Percentiles rank a stretch among this genome's conserved stretches.
Conservation (phyloP, 352 stramenopile genomes). For the Pythium dissimile region DNA sequence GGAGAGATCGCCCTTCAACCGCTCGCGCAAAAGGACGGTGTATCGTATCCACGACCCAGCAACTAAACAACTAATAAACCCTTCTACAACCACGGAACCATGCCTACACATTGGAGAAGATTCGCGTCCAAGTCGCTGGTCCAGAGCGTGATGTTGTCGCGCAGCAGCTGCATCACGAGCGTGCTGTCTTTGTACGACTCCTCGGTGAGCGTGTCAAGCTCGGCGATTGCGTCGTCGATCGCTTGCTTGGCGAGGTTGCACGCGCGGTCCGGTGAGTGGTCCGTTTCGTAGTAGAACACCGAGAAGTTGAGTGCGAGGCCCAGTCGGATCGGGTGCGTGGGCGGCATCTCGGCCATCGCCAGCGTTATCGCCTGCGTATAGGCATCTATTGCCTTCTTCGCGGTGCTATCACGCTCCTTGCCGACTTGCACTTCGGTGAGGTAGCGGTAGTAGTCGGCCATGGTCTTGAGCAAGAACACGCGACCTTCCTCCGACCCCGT, state of each 20-base stretch:
- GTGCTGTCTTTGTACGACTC: conserved; percentile 30
- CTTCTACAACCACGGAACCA: not conserved
- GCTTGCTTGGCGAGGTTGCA: conserved; percentile 27
- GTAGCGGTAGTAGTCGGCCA: conserved; percentile 32
- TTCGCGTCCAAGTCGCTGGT: too few species aligned
- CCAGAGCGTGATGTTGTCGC: conserved; percentile 37
- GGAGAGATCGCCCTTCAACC: not conserved
- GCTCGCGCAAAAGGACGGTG: not conserved
- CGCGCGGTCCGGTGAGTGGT: conserved; percentile 22
- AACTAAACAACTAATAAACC: not conserved
- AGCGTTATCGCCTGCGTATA: conserved; percentile 13
- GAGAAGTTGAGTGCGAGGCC: conserved; percentile 33
- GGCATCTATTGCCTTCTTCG: conserved; percentile 2
- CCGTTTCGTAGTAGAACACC: conserved; percentile 33
- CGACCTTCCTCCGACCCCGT: conserved; percentile 90
- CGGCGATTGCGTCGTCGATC: conserved; percentile 33
- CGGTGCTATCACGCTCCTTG: not conserved
- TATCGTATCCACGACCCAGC: not conserved
- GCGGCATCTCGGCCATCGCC: conserved; percentile 18
- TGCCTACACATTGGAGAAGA: too few species aligned
- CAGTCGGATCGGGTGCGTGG: conserved; percentile 30
- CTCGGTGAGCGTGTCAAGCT: conserved; percentile 31
- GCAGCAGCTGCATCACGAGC: conserved; percentile 33
- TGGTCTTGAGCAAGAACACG: conserved; percentile 98
- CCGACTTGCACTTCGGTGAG: conserved; percentile 14